Base-by-base conservation (phyloP, 352 stramenopile species). In the Pythium coloratum region DNA sequence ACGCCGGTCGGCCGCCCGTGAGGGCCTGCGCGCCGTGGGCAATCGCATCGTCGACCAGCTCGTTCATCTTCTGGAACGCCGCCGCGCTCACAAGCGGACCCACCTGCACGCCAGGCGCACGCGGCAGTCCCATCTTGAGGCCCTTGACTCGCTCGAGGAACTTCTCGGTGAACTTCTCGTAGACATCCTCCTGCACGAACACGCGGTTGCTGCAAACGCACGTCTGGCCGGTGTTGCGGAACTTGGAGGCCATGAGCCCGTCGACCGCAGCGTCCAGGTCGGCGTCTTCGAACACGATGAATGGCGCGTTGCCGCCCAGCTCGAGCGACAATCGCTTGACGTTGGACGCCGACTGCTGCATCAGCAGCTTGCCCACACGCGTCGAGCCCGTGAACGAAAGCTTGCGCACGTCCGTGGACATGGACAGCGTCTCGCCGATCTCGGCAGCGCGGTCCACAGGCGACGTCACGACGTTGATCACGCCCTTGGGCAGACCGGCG, bases 1-100 rank as follows among this genome's bases (percentile, higher is more conserved):
- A 12, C 20, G 88, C 82, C 30, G 76, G 63, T 40, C 84, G 84
- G 30, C 96, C 96, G 50, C 97, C 96, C 12, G 83, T 62, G 2
- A 98, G 71, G 61, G 84, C 78, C 40, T 72, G 89, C 0, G 97
- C 97, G 5, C 97, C 97, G 36, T 98, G 90, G n/a, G 73, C 73
- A 1, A 99, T 61, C 10, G 97, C 96, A 49, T 97, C 88, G 13
- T 93, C 71, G 30, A 99, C 90, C 3, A 91, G 65, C 66, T 85
- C 87, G 54, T 82, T 83, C 61, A 92, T 91, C 76, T 95, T 98
- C 28, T 96, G 69, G 59, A 97, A 90, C 26, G 95, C 96, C 26
- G 84, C 73, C 14, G 66, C 66, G 34, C 96, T 96, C 67, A 99
- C 99, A 2, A 99, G 66, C n/a, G 97, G 97, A 3, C 97, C 98